Conservation (phyloP, 176 grass and related monocot species). For the Oryza punctata region DNA sequence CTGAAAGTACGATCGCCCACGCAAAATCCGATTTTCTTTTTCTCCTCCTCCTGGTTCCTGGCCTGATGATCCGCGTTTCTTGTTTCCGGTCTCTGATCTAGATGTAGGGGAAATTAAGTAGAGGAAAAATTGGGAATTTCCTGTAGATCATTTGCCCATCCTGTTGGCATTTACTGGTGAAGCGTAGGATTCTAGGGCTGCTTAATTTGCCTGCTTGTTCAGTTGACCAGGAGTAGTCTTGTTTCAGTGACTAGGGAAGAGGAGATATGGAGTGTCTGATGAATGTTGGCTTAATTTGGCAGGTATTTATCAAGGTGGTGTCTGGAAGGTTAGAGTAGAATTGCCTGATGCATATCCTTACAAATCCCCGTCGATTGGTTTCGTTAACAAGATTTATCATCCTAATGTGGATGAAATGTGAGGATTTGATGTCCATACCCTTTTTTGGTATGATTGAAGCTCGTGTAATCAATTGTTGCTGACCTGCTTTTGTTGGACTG, state of each 20-base stretch:
- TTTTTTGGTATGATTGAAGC: slow-evolving; percentile 5
- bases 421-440: slow-evolving; percentile 32
- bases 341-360: slow-evolving; percentile 94
- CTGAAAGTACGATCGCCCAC: slow-evolving; percentile 63
- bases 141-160: not conserved
- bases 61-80: slow-evolving; percentile 10
- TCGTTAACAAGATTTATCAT: slow-evolving; percentile 97
- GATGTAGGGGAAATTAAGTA: slow-evolving; percentile 19
- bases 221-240: not conserved
- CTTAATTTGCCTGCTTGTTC: slow-evolving; percentile 15
- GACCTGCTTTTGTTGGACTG: slow-evolving; percentile 8
- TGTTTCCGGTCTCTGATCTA: slow-evolving; percentile 28
- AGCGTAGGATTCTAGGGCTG: slow-evolving; percentile 4
- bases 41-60: not conserved
- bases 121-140: not conserved
- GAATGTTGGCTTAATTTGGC: slow-evolving; percentile 30
- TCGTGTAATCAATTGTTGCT: not conserved
- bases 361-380: slow-evolving; percentile 92
- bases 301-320: slow-evolving; percentile 98
- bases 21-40: slow-evolving; percentile 14
- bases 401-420: slow-evolving; percentile 99
- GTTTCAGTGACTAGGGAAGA: not conserved
- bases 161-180: slow-evolving; percentile 20
- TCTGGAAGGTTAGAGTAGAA: slow-evolving; percentile 98
- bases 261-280: slow-evolving; percentile 12